Evolutionary conservation across 2,329 filamentous ascomycete species (phyloP).

Genomic region (Talaromyces sp.): DNA sequence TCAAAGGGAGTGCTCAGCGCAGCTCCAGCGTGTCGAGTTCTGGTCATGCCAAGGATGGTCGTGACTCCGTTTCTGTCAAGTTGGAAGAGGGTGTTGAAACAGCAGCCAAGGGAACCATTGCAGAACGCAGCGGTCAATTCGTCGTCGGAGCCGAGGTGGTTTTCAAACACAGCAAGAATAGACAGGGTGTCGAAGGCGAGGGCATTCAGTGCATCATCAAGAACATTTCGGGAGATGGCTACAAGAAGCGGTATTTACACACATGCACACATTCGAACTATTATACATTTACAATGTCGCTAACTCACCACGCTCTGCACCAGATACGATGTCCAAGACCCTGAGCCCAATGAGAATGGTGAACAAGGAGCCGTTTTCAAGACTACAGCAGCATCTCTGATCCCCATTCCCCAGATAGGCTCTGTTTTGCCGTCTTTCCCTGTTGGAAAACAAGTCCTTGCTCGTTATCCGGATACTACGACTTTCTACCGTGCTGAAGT

Average conservation of each 20-base stretch:
- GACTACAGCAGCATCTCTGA: slow-evolving; percentile 69
- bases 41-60: slow-evolving; percentile 33
- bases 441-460: slow-evolving; percentile 66
- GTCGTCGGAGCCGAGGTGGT: slow-evolving; percentile 47
- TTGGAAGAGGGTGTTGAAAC: slow-evolving; percentile 41
- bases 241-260: slow-evolving; percentile 60
- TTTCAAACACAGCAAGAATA: slow-evolving; percentile 48
- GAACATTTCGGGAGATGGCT: slow-evolving; percentile 65
- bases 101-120: slow-evolving; percentile 38
- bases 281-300: neutral
- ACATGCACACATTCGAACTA: neutral
- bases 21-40: slow-evolving; percentile 42
- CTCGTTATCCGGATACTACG: slow-evolving; percentile 75
- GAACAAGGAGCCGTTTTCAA: slow-evolving; percentile 60
- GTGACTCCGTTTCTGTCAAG: slow-evolving; percentile 35
- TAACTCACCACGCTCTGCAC: slow-evolving; percentile 1
- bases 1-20: slow-evolving; percentile 37
- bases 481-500: slow-evolving; percentile 83
- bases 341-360: slow-evolving; percentile 66
- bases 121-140: slow-evolving; percentile 42
- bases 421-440: slow-evolving; percentile 58
- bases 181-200: slow-evolving; percentile 47
- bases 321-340: slow-evolving; percentile 73
- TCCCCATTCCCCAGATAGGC: slow-evolving; percentile 62
- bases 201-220: slow-evolving; percentile 73